Conservation (phyloP, 2,329 filamentous ascomycete genomes). For the Claviceps paspali region DNA sequence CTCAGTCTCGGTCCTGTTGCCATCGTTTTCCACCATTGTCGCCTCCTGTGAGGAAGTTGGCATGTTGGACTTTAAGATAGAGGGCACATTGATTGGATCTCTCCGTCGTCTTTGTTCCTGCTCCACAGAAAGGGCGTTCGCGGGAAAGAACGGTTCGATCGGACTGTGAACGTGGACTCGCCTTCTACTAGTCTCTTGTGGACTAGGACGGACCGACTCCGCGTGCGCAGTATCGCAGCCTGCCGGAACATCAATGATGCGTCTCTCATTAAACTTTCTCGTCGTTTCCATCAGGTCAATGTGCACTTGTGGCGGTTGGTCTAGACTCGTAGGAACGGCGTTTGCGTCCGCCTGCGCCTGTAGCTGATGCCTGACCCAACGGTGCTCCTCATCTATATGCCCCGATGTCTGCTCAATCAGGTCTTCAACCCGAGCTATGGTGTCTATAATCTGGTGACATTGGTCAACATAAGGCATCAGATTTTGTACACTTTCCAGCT, state of each 20-base stretch:
- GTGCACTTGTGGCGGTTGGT: background rate
- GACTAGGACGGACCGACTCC: background rate
- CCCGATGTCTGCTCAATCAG: conserved; percentile 15
- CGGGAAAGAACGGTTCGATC: conserved; percentile 9
- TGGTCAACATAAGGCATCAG: conserved; percentile 12
- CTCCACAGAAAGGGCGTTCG: conserved; percentile 16
- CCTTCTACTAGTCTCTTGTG: background rate
- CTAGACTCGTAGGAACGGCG: background rate
- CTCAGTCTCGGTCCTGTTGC: conserved; percentile 4
- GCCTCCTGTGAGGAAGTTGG: conserved; percentile 7
- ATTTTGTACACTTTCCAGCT: conserved; percentile 12
- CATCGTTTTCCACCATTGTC: background rate
- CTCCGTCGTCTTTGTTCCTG: conserved; percentile 22
- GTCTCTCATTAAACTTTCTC: background rate
- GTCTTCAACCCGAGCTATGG: conserved; percentile 13
- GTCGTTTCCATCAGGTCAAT: background rate
- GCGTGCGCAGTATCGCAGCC: background rate
- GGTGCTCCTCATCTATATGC: conserved; percentile 14
- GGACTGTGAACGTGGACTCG: conserved; percentile 6
- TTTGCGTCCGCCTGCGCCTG: background rate
- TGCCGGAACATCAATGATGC: background rate
- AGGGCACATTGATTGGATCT: conserved; percentile 14
- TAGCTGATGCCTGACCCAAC: conserved; percentile 16
- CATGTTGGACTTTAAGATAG: conserved; percentile 18
- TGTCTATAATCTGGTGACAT: conserved; percentile 12